Conservation (phyloP, 2,329 filamentous ascomycete species). For the Xylariaceae sp. region DNA sequence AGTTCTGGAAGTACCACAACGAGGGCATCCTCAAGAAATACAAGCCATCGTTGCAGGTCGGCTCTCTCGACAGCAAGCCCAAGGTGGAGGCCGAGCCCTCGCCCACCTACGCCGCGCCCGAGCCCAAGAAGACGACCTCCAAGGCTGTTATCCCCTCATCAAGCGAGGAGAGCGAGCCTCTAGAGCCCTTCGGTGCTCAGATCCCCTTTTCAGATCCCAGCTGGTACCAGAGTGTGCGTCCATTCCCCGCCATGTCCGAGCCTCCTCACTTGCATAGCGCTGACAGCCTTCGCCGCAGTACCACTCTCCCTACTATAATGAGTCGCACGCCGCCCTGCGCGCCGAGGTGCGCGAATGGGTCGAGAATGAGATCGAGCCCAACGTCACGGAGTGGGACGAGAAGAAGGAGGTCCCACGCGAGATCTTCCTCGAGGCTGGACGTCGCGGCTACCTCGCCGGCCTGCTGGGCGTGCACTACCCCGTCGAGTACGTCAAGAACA, state of each 20-base stretch:
- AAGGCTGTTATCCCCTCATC: constrained; percentile 27
- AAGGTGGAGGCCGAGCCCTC: constrained; percentile 48
- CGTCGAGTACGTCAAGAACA: constrained; percentile 61
- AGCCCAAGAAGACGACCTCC: constrained; percentile 27
- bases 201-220: constrained; percentile 87
- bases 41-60: constrained; percentile 65
- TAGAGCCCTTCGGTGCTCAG: constrained; percentile 78
- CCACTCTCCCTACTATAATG: constrained; percentile 94
- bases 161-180: constrained; percentile 53
- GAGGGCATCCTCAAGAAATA: constrained; percentile 86
- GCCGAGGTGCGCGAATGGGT: constrained; percentile 91
- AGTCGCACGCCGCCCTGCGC: constrained; percentile 84
- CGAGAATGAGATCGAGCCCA: constrained; percentile 78
- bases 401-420: constrained; percentile 78
- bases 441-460: constrained; percentile 87
- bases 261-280: too few species aligned
- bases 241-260: too few species aligned
- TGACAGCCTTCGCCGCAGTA: constrained; percentile 49
- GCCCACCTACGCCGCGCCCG: constrained; percentile 35
- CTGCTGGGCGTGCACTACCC: constrained; percentile 81
- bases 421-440: constrained; percentile 94
- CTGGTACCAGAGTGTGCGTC: constrained; percentile 85
- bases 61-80: constrained; percentile 80
- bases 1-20: constrained; percentile 73
- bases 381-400: constrained; percentile 96